These are phyloP conservation scores for Astrephomene gubernaculifera DNA, from an alignment of 139 green algal species.

Conservation along the genomic window DNA sequence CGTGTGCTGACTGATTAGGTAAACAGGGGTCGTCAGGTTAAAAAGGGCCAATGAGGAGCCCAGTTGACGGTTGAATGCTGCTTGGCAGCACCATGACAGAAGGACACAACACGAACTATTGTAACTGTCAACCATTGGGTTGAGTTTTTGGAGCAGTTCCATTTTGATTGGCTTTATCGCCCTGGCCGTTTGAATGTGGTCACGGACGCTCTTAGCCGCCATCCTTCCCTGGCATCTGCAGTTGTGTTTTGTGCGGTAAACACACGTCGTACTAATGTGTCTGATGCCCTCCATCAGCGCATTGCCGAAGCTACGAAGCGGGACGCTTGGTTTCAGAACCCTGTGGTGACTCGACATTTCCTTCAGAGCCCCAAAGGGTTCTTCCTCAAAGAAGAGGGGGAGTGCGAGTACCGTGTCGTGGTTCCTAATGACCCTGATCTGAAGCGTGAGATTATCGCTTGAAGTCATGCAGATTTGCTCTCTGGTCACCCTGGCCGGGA, in stretches of 20 bases:
- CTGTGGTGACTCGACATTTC: not conserved
- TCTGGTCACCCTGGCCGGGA: not conserved
- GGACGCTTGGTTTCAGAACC: not conserved
- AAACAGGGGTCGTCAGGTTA: no score
- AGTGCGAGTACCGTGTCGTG: conserved; percentile 2
- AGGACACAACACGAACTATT: no score
- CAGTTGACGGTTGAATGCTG: no score
- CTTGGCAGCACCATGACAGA: no score
- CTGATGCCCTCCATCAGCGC: not conserved
- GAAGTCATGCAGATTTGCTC: not conserved
- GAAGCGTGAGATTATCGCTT: not conserved
- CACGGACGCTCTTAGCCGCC: not conserved
- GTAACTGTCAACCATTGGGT: no score
- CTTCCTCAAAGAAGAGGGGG: not conserved
- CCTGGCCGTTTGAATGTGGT: conserved; percentile 21
- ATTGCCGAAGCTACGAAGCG: not conserved
- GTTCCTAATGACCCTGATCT: not conserved
- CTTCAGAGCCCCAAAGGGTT: not conserved
- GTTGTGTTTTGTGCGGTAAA: not conserved
- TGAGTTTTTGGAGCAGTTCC: conserved; percentile 3
- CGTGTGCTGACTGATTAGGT: no score
- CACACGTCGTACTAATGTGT: not conserved
- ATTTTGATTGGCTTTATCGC: conserved; percentile 1
- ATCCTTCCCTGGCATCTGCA: not conserved
- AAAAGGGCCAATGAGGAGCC: no score